Evolutionary conservation across 257 asterid species (phyloP), one percentile per base, ranked within the genome.

Genomic region (Salvia splendens): DNA sequence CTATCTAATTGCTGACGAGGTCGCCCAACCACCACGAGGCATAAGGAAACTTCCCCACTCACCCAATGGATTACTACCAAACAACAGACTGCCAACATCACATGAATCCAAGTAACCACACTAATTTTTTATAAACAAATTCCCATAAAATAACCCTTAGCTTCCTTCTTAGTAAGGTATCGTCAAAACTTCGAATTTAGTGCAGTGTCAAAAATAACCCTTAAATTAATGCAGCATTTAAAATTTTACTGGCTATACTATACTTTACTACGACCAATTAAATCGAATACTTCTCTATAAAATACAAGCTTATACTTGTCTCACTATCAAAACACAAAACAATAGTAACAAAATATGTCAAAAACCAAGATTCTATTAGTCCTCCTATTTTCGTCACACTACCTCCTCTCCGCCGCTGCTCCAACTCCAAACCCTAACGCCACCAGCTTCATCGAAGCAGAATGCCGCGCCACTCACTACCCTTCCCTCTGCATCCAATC

Each of bases 401-500:
- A 38, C n/a, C 67, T 64, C 0, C 67, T 74, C 50, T 32, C 52
- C 12, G 16, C 14, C 5, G 71, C 56, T 12, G 15, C 16, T 20
- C 68, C 24, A 20, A 20, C 8, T 50, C 82, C 61, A 30, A 43
- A 49, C 52, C 46, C 78, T 59, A 53, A 58, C 38, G 8, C 75
- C 70, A 45, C 71, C 41, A 49, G 58, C 20, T 87, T 82, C 85
- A 76, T 84, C 75, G 38, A 54, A 60, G 46, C 67, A 47, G 82
- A 86, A 61, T 87, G 95, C 73, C 45, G 15, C 64, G 68, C 81
- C 77, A 84, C 91, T 3, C 77, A 73, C 3, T 85, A 79, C 75
- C 90, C 90, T 14, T 30, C 77, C 5, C 64, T 82, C 15, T 87
- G 95, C 79, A 5, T 82, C 47, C 68, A 72, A 2, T 73, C 67